Percentiles rank a stretch among this genome's conserved stretches.
These are phyloP conservation scores for Phaffia tasmanica DNA, from an alignment of 768 basidiomycete genomes.

Conservation along the genomic window DNA sequence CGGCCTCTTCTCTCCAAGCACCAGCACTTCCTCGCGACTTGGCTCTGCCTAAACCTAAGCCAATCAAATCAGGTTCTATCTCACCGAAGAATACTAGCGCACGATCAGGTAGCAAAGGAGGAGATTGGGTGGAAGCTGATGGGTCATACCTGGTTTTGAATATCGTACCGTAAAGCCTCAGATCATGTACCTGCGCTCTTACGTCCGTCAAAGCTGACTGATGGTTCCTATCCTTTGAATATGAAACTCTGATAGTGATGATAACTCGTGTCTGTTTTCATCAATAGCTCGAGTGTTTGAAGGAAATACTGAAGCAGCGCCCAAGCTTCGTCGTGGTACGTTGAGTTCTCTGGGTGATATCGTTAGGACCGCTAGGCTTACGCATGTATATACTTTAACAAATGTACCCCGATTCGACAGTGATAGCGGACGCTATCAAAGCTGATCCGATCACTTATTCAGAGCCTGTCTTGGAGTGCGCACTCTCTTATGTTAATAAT, in stretches of 20 bases:
- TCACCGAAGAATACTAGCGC: slow-evolving; percentile 6
- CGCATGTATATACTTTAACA: background rate
- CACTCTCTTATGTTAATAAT: background rate
- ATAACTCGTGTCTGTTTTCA: slow-evolving; percentile 90
- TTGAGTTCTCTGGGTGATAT: background rate
- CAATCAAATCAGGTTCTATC: slow-evolving; percentile 26
- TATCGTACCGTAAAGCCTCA: slow-evolving; percentile 9
- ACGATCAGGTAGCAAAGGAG: background rate
- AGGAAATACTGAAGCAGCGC: slow-evolving; percentile 42
- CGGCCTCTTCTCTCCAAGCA: background rate
- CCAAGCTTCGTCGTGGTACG: background rate
- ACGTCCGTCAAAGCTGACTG: background rate
- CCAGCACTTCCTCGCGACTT: background rate
- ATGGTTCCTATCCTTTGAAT: background rate
- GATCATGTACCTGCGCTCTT: background rate
- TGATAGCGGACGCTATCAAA: slow-evolving; percentile 71
- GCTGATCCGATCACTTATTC: slow-evolving; percentile 60
- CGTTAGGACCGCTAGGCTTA: slow-evolving; percentile 32
- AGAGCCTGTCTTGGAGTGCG: slow-evolving; percentile 77
- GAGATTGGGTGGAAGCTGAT: slow-evolving; percentile 3
- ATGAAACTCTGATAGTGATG: slow-evolving; percentile 45
- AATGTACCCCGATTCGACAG: too few species aligned
- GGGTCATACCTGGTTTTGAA: slow-evolving; percentile 16
- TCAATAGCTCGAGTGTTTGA: slow-evolving; percentile 74
- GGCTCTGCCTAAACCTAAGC: background rate